Conservation (phyloP, 2,329 filamentous ascomycete species). For the Magnaporthiopsis incrustans region DNA sequence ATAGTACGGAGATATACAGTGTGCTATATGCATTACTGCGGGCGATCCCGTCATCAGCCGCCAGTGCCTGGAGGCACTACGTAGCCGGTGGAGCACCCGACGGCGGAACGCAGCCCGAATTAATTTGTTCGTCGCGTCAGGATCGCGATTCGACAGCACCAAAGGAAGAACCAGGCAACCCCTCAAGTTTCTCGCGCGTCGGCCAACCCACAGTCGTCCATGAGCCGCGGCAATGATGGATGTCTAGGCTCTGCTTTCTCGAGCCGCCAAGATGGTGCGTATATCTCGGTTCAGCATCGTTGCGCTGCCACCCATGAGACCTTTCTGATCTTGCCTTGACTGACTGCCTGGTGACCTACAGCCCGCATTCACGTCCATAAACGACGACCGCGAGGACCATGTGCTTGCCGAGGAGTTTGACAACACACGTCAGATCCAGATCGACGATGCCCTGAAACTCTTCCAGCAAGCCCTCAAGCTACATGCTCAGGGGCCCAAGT, state of each 20-base stretch:
- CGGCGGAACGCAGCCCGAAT: neutral
- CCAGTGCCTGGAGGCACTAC: neutral
- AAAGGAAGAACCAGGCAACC: neutral
- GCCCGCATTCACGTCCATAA: slow-evolving; percentile 77
- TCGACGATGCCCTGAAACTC: slow-evolving; percentile 91
- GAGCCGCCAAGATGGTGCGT: neutral
- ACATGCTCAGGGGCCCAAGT: slow-evolving; percentile 75
- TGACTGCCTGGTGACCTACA: slow-evolving; percentile 18
- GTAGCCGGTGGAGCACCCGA: neutral
- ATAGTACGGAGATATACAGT: neutral
- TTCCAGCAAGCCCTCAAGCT: slow-evolving; percentile 88
- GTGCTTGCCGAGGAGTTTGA: slow-evolving; percentile 78
- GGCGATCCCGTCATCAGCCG: neutral
- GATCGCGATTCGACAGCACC: neutral
- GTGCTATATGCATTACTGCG: neutral
- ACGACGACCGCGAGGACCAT: slow-evolving; percentile 88
- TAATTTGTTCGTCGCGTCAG: neutral
- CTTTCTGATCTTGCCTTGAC: neutral
- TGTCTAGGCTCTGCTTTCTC: neutral
- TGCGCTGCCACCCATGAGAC: neutral
- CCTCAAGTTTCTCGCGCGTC: neutral
- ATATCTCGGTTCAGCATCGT: neutral
- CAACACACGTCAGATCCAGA: slow-evolving; percentile 75
- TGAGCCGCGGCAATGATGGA: neutral
- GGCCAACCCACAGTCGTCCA: neutral